A percentile compares a stretch with the other conserved stretches of the same genome.
phyloP scores from a whole-genome alignment of 2,329 filamentous ascomycete species.

The Trichoderma lentiforme region DNA sequence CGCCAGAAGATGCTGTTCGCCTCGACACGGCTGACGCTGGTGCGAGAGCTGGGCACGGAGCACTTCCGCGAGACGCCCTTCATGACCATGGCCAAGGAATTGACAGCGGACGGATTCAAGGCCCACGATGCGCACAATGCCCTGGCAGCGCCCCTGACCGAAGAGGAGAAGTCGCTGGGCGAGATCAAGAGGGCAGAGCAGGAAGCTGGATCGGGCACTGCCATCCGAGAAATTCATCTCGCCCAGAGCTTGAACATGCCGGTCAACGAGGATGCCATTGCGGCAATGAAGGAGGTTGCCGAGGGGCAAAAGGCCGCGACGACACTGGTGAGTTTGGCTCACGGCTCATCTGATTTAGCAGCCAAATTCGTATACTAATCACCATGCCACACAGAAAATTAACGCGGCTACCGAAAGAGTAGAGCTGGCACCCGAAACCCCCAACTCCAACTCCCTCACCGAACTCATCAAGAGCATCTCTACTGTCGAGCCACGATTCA shows the following conservation, averaged over 20 bases:
- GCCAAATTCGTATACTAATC: not conserved
- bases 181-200: conserved; percentile 74
- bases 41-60: conserved; percentile 73
- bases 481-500: conserved; percentile 67
- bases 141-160: conserved; percentile 68
- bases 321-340: conserved; percentile 56
- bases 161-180: conserved; percentile 69
- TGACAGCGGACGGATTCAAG: conserved; percentile 66
- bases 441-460: conserved; percentile 51
- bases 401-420: conserved; percentile 67
- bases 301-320: conserved; percentile 53
- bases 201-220: conserved; percentile 67
- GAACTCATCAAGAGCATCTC: conserved; percentile 62
- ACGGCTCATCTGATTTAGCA: not conserved
- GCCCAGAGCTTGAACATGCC: conserved; percentile 58
- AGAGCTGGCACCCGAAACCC: conserved; percentile 57
- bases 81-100: conserved; percentile 64
- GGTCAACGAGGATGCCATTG: conserved; percentile 60
- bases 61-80: conserved; percentile 76
- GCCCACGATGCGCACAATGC: conserved; percentile 67
- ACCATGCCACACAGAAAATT: conserved; percentile 55
- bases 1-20: conserved; percentile 87
- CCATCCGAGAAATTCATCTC: conserved; percentile 55
- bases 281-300: conserved; percentile 59
- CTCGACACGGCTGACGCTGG: conserved; percentile 69